Conservation (phyloP, 129 eudicot species). For the Centella asiatica region DNA sequence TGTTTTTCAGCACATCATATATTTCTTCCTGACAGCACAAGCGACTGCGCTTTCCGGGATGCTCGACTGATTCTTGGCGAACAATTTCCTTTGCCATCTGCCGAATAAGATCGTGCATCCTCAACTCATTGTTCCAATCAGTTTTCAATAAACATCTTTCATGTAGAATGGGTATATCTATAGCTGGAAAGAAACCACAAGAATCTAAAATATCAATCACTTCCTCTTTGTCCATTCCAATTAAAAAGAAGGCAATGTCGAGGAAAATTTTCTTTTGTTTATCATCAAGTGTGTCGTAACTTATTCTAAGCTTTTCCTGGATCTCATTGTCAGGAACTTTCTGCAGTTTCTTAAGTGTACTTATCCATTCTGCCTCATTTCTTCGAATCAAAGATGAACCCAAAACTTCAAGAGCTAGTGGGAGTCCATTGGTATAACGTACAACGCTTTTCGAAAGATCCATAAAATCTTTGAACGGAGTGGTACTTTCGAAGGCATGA, state of each 20-base stretch:
- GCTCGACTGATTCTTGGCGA: conserved; percentile 1
- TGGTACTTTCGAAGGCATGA: conserved; percentile 20
- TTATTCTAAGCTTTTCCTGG: conserved; percentile 7
- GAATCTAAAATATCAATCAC: not conserved
- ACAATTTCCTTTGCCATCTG: conserved; percentile 9
- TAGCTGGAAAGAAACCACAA: conserved; percentile 10
- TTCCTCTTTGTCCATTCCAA: not conserved
- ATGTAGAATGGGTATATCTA: not conserved
- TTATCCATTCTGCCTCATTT: conserved; percentile 7
- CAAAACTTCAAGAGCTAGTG: conserved; percentile 31
- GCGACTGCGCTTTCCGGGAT: not conserved
- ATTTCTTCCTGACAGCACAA: not conserved
- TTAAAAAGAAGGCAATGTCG: conserved; percentile 22
- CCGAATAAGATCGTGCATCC: conserved; percentile 15
- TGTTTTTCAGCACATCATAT: not conserved
- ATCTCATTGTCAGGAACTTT: not conserved
- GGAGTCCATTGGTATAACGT: conserved; percentile 19
- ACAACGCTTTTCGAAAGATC: conserved; percentile 10
- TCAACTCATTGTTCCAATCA: not conserved
- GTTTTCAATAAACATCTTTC: not conserved
- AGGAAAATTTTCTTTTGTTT: conserved; percentile 5
- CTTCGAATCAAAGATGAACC: conserved; percentile 22
- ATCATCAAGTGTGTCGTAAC: not conserved
- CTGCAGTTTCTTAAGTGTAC: not conserved
- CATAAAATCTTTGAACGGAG: not conserved